Percentiles rank a stretch among this genome's conserved stretches.
Evolutionary conservation across 768 basidiomycete genomes (phyloP).

Genomic region (Leccinum arenicola): DNA sequence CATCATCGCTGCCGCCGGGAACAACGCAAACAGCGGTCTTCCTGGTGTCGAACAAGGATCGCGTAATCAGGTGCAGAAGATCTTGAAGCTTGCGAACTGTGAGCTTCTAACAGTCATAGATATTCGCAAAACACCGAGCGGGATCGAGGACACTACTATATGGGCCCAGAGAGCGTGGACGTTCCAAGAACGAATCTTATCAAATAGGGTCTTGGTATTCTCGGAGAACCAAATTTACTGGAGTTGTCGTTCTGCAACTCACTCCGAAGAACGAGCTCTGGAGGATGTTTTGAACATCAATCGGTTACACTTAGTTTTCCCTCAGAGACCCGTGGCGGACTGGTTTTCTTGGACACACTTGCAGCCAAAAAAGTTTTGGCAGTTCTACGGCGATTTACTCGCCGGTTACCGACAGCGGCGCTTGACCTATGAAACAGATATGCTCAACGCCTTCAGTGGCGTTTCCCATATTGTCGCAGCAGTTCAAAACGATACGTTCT

Average conservation of each 20-base stretch:
- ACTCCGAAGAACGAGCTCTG: constrained; percentile 15
- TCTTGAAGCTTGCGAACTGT: constrained; percentile 5
- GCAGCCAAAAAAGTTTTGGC: neutral
- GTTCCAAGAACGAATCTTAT: constrained; percentile 19
- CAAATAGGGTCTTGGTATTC: constrained; percentile 17
- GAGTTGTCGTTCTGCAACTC: constrained; percentile 8
- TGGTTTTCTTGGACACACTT: constrained; percentile 1
- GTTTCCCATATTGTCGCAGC: constrained; percentile 11
- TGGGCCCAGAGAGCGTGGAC: constrained; percentile 20
- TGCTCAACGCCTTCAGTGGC: constrained; percentile 15
- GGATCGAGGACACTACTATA: constrained; percentile 2
- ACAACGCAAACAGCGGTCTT: constrained; percentile 11
- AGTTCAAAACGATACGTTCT: constrained; percentile 10
- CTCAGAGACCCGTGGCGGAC: neutral
- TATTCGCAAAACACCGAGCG: neutral
- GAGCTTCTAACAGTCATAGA: constrained; percentile 17
- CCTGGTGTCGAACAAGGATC: constrained; percentile 6
- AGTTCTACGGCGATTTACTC: neutral
- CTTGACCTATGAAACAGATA: constrained; percentile 15
- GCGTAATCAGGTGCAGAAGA: constrained; percentile 6
- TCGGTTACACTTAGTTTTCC: neutral
- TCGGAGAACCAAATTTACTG: constrained; percentile 18
- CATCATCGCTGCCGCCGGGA: constrained; percentile 17
- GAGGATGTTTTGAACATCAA: constrained; percentile 3
- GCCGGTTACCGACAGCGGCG: constrained; percentile 8